Evolutionary conservation across 2,329 filamentous ascomycete species (phyloP).

Genomic region (Hymenotorrendiella dingleyae): DNA sequence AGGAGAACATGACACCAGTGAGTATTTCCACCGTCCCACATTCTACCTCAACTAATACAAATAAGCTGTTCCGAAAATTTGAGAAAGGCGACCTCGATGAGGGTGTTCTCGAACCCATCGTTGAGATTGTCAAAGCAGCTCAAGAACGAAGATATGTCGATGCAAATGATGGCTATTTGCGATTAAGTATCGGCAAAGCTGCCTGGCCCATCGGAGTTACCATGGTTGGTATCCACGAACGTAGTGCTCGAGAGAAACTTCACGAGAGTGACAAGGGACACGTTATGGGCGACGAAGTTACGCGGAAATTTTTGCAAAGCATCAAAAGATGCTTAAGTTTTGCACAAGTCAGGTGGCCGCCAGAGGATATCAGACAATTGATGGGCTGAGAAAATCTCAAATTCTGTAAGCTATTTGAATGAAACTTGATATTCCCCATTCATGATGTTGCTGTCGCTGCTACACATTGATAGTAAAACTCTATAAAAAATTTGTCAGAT

Average conservation of each 20-base stretch:
- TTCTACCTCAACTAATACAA: conserved; percentile 9
- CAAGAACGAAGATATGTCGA: conserved; percentile 91
- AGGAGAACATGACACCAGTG: conserved; percentile 77
- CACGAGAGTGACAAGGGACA: conserved; percentile 85
- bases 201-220: conserved; percentile 99
- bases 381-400: conserved; percentile 67
- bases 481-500: background rate
- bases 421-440: background rate
- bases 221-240: conserved; percentile 99
- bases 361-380: conserved; percentile 83
- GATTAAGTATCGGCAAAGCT: conserved; percentile 89
- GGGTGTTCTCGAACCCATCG: conserved; percentile 71
- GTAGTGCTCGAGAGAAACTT: conserved; percentile 89
- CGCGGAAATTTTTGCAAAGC: conserved; percentile 92
- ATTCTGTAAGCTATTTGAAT: too few species aligned
- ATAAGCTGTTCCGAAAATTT: conserved; percentile 74
- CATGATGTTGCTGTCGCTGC: too few species aligned
- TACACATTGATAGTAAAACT: conserved; percentile 8
- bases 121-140: conserved; percentile 87
- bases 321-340: conserved; percentile 97
- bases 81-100: conserved; percentile 77
- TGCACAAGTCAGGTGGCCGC: conserved; percentile 94
- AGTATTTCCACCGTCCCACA: conserved; percentile 20
- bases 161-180: conserved; percentile 90
- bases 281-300: conserved; percentile 95